Conservation (phyloP, 2,329 filamentous ascomycete species). For the Aspergillus sp. region DNA sequence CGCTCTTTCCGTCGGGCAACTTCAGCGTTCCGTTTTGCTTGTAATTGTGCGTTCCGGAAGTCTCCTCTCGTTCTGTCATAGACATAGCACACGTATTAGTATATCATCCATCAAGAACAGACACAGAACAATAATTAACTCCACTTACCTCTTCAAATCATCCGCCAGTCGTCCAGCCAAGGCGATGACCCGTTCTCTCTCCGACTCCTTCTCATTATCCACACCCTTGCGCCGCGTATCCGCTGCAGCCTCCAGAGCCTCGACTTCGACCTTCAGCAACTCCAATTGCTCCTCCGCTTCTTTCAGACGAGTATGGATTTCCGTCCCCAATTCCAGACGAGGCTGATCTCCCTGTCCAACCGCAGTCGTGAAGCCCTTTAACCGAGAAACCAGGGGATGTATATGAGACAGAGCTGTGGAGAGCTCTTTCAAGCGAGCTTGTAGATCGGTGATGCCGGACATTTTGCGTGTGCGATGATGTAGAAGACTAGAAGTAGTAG, state of each 20-base stretch:
- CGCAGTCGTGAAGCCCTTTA: conserved; percentile 63
- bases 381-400: conserved; percentile 57
- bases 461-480: conserved; percentile 29
- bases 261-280: conserved; percentile 73
- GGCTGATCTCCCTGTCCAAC: conserved; percentile 65
- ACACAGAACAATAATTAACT: too few relatives aligned
- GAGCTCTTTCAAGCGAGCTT: conserved; percentile 53
- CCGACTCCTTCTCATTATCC: conserved; percentile 58
- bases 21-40: conserved; percentile 73
- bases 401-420: conserved; percentile 56
- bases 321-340: conserved; percentile 71
- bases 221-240: conserved; percentile 35
- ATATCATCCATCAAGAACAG: neutral
- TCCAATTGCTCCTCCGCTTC: conserved; percentile 83
- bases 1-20: conserved; percentile 74
- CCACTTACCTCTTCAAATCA: conserved; percentile 69
- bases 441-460: conserved; percentile 44
- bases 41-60: conserved; percentile 80
- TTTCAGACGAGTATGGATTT: conserved; percentile 77
- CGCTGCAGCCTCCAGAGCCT: conserved; percentile 61
- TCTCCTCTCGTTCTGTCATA: conserved; percentile 57
- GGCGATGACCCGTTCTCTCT: conserved; percentile 66
- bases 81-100: conserved; percentile 11
- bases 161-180: conserved; percentile 66
- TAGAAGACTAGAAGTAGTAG: too few relatives aligned